A percentile compares a stretch with the other conserved stretches of the same genome.
phyloP scores from a whole-genome alignment of 768 basidiomycete species.

The Podaxis sp. region DNA sequence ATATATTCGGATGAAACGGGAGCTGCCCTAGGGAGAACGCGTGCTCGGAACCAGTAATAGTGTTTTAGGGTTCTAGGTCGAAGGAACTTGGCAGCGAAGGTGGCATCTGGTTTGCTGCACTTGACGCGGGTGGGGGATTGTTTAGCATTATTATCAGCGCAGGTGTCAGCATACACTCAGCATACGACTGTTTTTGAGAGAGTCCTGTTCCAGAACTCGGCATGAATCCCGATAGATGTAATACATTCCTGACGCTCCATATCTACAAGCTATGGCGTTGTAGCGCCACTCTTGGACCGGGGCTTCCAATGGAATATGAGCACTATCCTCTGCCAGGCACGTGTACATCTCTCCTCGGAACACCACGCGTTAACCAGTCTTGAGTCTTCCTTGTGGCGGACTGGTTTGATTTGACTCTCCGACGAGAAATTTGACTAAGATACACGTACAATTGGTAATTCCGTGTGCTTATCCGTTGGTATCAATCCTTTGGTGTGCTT shows the following conservation, averaged over 20 bases:
- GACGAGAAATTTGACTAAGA: not conserved
- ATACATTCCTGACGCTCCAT: not conserved
- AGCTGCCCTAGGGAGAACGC: conserved; percentile 18
- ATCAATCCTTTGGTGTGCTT: not conserved
- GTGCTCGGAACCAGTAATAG: too few relatives aligned
- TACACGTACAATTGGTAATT: not conserved
- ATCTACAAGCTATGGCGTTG: not conserved
- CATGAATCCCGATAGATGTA: not conserved
- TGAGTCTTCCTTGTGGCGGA: not conserved
- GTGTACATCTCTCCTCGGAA: not conserved
- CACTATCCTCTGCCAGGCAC: not conserved
- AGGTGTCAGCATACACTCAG: not conserved
- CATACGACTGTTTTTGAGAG: not conserved
- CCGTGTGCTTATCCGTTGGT: not conserved
- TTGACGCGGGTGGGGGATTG: not conserved
- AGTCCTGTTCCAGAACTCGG: not conserved
- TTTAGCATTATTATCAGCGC: not conserved
- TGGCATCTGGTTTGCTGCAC: not conserved
- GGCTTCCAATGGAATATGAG: not conserved
- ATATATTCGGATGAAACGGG: conserved; percentile 55
- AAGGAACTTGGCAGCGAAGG: not conserved
- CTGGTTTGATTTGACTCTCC: not conserved
- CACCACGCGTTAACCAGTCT: not conserved
- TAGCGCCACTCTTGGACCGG: not conserved
- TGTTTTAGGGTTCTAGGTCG: not conserved